Evolutionary conservation across 164 flowering plant genomes (phyloP), one percentile per base, ranked within the genome.

Genomic region (Taxillus chinensis): DNA sequence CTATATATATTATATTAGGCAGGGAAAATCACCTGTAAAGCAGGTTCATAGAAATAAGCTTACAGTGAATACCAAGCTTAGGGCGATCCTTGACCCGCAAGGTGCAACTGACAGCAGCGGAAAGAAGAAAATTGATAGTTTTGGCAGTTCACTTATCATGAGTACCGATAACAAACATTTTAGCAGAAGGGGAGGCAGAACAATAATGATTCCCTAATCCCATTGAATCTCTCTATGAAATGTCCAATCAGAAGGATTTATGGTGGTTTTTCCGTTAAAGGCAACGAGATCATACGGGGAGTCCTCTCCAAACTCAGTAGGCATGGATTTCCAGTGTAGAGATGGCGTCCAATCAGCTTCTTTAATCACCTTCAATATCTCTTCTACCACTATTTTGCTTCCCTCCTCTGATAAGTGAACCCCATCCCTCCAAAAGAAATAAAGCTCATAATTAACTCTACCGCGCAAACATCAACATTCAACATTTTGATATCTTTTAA

Each of bases 181-280:
- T 27, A 27, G 27, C 2, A 27, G 27, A 27, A 27, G 27, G 27
- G 27, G 27, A 27, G 27, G 27, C 27, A 27, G 27, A 27, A 27
- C 56, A 37, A 48, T 7, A 37, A 55, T 6, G 27, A 27, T 27
- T 27, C 27, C 11, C 66, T 83, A 92, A 64, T 83, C 82, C 96
- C 98, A 90, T 56, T 83, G 86, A 40, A 74, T 77, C 48, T 75
- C 74, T 73, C 96, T 65, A 75, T 90, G 85, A 61, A 76, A 83
- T 46, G 87, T 82, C 88, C 87, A 85, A 4, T 86, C 89, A 0
- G 96, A 90, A 0, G 80, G 73, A 68, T 92, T 90, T 37, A 90
- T 45, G 0, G 99, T 93, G 11, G 73, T 69, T 72, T 82, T 82
- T n/a, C 91, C 97, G 71, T 89, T 82, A 11, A 74, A 72, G 41